Conservation (phyloP, 169 alveolate species). For the Eimeria zaria region DNA sequence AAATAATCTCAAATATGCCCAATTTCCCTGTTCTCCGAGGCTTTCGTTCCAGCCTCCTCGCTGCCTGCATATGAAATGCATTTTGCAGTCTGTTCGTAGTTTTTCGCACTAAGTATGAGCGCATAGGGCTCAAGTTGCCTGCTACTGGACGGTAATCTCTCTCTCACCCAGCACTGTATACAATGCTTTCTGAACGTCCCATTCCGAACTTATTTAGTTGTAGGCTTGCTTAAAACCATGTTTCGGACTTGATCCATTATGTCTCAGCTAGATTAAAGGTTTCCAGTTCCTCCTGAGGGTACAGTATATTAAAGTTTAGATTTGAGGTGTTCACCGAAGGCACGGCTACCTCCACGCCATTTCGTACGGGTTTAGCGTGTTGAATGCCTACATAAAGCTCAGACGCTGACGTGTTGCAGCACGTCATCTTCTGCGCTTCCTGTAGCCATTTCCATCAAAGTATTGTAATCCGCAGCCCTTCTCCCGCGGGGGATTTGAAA, state of each 20-base stretch:
- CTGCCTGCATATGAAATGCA: too few species aligned
- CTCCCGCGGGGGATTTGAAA: constrained; percentile 39
- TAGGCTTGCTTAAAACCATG: background rate
- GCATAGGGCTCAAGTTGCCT: background rate
- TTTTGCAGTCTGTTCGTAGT: background rate
- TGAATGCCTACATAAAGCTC: too few species aligned
- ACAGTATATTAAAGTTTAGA: background rate
- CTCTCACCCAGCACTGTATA: background rate
- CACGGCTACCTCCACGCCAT: background rate
- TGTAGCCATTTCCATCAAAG: background rate
- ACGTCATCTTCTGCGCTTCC: background rate
- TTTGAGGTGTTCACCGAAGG: background rate
- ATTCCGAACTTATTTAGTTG: background rate
- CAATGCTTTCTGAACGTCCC: background rate
- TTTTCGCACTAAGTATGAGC: too few species aligned
- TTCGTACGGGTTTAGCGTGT: background rate
- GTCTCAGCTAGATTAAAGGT: background rate
- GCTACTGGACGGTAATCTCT: background rate
- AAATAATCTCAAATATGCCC: background rate
- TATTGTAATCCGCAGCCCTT: constrained; percentile 43
- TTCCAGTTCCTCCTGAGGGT: background rate
- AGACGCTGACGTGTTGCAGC: background rate
- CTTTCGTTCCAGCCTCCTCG: too few species aligned
- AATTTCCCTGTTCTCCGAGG: background rate
- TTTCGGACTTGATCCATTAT: background rate